Conservation (phyloP, 1,284 basidiomycete species). For the Rhizopogon parksii region DNA sequence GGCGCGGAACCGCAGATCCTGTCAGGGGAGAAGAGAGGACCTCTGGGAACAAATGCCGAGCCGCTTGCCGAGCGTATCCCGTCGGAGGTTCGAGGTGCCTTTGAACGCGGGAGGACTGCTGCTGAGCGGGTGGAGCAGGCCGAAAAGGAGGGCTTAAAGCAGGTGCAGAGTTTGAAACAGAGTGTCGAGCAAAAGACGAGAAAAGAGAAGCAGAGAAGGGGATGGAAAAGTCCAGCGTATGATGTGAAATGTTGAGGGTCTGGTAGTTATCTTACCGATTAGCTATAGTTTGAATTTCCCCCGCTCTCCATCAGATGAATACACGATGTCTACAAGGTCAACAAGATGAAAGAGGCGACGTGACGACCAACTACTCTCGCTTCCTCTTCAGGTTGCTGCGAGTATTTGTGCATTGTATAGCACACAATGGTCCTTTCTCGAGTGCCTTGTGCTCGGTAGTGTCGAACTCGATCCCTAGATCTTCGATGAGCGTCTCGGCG, state of each 20-base stretch:
- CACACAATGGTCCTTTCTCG: slow-evolving; percentile 22
- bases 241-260: slow-evolving; percentile 10
- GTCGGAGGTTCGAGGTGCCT: slow-evolving; percentile 8
- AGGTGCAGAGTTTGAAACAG: slow-evolving; percentile 23
- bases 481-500: slow-evolving; percentile 53
- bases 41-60: slow-evolving; percentile 47
- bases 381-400: slow-evolving; percentile 25
- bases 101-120: background rate
- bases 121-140: slow-evolving; percentile 9
- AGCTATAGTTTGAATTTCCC: background rate
- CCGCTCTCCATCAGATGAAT: background rate
- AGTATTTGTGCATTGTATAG: slow-evolving; percentile 5
- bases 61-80: slow-evolving; percentile 32
- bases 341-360: background rate
- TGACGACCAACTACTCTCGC: slow-evolving; percentile 15
- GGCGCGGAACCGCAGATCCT: slow-evolving; percentile 67
- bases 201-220: slow-evolving; percentile 13
- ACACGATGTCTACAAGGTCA: background rate
- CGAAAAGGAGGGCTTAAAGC: slow-evolving; percentile 13
- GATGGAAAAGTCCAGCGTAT: slow-evolving; percentile 26
- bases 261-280: background rate
- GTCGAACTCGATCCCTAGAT: slow-evolving; percentile 71
- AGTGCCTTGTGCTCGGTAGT: slow-evolving; percentile 55
- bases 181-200: slow-evolving; percentile 18
- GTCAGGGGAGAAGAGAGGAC: slow-evolving; percentile 55